A percentile compares a stretch with the other conserved stretches of the same genome.
Conservation (phyloP, 2,329 filamentous ascomycete genomes). For the Triangularia setosa region DNA sequence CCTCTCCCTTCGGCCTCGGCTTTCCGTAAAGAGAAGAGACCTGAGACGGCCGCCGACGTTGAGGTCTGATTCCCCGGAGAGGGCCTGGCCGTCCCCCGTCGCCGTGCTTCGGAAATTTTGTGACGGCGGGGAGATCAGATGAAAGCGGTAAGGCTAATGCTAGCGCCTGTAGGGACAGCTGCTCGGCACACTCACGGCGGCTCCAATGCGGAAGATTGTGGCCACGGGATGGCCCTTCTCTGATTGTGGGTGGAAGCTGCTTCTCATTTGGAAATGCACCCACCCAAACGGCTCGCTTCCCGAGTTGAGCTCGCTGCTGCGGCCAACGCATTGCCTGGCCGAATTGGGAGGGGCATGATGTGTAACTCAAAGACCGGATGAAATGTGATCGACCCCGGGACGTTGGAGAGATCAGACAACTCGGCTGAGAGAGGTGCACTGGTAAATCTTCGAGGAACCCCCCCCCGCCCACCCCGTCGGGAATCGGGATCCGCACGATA, state of each 20-base stretch:
- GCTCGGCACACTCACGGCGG: conserved; percentile 11
- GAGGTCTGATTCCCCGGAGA: not conserved
- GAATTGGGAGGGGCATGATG: conserved; percentile 4
- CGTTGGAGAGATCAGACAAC: conserved; percentile 18
- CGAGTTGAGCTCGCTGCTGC: not conserved
- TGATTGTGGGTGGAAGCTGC: not conserved
- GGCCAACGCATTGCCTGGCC: not conserved
- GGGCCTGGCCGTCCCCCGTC: not conserved
- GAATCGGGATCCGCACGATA: conserved; percentile 8
- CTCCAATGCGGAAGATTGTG: conserved; percentile 9
- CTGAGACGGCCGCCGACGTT: not conserved
- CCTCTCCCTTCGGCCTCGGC: not conserved
- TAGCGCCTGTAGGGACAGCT: conserved; percentile 9
- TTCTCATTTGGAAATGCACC: not conserved
- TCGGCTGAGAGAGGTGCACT: conserved; percentile 9
- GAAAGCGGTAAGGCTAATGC: conserved; percentile 4
- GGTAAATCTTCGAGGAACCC: not conserved
- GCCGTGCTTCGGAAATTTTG: conserved; percentile 18
- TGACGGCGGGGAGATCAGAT: conserved; percentile 18
- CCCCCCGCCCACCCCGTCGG: conserved; percentile 4
- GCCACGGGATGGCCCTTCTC: not conserved
- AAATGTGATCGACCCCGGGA: conserved; percentile 16
- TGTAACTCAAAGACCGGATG: conserved; percentile 16
- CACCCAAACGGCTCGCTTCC: conserved; percentile 9
- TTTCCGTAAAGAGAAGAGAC: not conserved